Conservation (phyloP, 768 basidiomycete species). For the Trametes elegans region DNA sequence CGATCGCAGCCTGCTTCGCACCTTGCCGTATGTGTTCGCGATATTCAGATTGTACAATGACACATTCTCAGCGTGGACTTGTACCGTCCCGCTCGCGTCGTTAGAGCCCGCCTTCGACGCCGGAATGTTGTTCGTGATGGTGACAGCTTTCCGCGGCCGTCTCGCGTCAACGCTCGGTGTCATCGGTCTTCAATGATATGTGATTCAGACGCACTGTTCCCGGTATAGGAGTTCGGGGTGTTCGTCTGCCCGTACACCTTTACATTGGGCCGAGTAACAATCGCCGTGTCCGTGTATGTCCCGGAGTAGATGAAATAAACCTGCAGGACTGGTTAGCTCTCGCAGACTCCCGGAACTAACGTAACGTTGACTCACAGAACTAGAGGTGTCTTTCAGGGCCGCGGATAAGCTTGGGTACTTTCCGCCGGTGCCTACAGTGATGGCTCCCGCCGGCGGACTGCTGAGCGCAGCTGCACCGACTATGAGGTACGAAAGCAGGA, state of each 20-base stretch:
- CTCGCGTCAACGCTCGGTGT: slow-evolving; percentile 2
- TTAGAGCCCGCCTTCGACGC: slow-evolving; percentile 27
- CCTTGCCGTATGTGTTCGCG: slow-evolving; percentile 26
- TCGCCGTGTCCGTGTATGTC: slow-evolving; percentile 23
- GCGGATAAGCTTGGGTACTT: slow-evolving; percentile 19
- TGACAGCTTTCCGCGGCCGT: slow-evolving; percentile 18
- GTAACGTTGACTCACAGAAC: slow-evolving; percentile 12
- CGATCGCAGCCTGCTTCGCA: slow-evolving; percentile 2
- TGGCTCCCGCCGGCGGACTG: slow-evolving; percentile 23
- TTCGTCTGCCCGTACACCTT: slow-evolving; percentile 24
- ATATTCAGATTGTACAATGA: slow-evolving; percentile 28
- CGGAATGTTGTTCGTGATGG: slow-evolving; percentile 25
- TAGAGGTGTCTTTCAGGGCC: slow-evolving; percentile 24
- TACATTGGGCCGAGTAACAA: slow-evolving; percentile 23
- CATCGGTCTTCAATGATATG: neutral
- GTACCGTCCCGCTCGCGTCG: slow-evolving; percentile 27
- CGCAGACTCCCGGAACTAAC: neutral
- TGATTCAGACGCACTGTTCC: slow-evolving; percentile 21
- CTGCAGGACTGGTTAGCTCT: slow-evolving; percentile 2
- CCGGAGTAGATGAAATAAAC: slow-evolving; percentile 23
- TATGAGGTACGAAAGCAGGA: slow-evolving; percentile 2
- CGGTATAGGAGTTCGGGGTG: slow-evolving; percentile 18
- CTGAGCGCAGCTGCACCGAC: slow-evolving; percentile 14
- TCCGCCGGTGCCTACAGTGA: slow-evolving; percentile 23
- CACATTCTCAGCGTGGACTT: slow-evolving; percentile 24